Conservation (phyloP, 148 eudicot species). For the Diospyros kaki region DNA sequence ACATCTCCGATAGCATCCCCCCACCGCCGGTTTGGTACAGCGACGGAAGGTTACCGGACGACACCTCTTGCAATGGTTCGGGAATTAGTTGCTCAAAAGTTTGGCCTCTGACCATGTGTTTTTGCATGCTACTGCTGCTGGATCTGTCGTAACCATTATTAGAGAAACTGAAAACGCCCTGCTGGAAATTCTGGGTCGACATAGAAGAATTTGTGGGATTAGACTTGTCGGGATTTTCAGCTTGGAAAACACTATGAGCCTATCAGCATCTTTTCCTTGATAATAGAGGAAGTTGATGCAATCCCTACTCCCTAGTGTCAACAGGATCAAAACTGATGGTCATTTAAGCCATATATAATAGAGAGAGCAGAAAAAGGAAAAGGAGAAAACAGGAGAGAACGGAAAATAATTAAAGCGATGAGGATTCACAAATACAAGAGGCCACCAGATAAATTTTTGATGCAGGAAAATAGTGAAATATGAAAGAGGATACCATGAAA, state of each 20-base stretch:
- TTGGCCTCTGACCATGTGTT: slow-evolving; percentile 20
- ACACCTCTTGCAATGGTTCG: background rate
- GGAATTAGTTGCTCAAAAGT: slow-evolving; percentile 13
- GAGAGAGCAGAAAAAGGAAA: background rate
- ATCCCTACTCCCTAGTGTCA: background rate
- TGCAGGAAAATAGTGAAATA: background rate
- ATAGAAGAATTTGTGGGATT: background rate
- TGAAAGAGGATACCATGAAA: background rate
- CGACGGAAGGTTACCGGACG: slow-evolving; percentile 7
- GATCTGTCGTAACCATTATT: slow-evolving; percentile 23
- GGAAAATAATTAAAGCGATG: background rate
- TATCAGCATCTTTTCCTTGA: background rate
- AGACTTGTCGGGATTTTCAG: background rate
- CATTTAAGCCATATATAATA: background rate
- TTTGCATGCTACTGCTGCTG: background rate
- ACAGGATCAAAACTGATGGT: background rate
- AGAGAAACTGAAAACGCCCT: slow-evolving; percentile 13
- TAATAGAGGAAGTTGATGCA: background rate
- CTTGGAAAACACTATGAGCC: background rate
- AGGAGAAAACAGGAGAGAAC: background rate
- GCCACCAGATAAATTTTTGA: background rate
- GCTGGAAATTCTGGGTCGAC: slow-evolving; percentile 22
- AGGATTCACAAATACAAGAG: background rate
- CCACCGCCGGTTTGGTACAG: slow-evolving; percentile 16
- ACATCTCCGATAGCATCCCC: slow-evolving; percentile 30